Base-by-base conservation (phyloP, 768 basidiomycete species). In the Suillus hirtellus region DNA sequence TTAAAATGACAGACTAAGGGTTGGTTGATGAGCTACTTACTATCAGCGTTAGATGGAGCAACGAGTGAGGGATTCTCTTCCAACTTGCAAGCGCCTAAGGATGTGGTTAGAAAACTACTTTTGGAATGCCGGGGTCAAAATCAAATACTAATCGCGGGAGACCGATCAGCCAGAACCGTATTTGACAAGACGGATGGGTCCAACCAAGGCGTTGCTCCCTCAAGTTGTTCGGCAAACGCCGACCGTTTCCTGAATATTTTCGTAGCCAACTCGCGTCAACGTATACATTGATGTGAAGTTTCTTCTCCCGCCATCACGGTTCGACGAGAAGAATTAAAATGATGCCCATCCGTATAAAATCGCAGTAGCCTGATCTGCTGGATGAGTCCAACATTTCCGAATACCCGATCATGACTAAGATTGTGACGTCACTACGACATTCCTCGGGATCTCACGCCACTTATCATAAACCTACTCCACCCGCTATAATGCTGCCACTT, bases 371-470 rank as follows among this genome's bases (percentile, higher is more conserved):
- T 27, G 27, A 31, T 31, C 31, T 31, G 4, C 31, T 31, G 31
- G 31, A 31, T 31, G 31, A 31, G 31, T 31, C 31, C 31, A 31
- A 31, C 31, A 31, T 31, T 31, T 31, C 31, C 31, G 31, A 31
- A 31, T 31, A 31, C 4, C 4, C 31, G 31, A 31, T 46, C 44
- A 47, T 47, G 46, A 47, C 21, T 47, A 4, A 49, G 5, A 27
- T 24, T 9, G 50, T 52, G 50, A 52, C 50, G 50, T 52, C 50
- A 50, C 49, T 24, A 50, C 24, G 27, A 50, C 24, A 50, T 50
- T 50, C 49, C 49, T 50, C 49, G 24, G 49, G 31, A 31, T 52
- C 50, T 52, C 50, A 52, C 50, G 50, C 50, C 50, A 52, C 50
- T 4, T 31, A 49, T 49, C 47, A 24, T 15, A 27, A 49, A 17